phyloP scores from a whole-genome alignment of 73 alveolate species.

The Paramecium octaurelia region DNA sequence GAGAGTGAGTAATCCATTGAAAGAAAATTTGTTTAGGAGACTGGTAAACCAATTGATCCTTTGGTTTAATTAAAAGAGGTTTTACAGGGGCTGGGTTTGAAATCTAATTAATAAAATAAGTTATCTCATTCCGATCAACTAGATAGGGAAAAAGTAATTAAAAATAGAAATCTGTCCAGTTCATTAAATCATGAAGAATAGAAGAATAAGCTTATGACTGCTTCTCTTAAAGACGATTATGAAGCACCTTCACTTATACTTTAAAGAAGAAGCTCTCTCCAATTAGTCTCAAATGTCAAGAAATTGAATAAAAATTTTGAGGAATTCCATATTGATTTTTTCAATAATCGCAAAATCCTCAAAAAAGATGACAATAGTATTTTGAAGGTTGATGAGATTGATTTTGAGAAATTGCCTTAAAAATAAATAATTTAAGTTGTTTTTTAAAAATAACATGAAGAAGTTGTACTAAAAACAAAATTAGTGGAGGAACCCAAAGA shows the following conservation, averaged over 20 bases:
- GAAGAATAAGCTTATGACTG: not conserved
- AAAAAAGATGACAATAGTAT: slow-evolving; percentile 21
- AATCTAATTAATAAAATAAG: not conserved
- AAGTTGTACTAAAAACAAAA: not conserved
- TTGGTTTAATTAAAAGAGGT: not conserved
- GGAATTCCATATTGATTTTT: not conserved
- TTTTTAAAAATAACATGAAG: not conserved
- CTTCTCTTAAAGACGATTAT: not conserved
- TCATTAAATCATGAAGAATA: not conserved
- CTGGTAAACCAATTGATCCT: not conserved
- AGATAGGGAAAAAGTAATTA: not conserved
- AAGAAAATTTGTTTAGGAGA: not conserved
- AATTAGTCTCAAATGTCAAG: not conserved
- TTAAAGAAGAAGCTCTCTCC: not conserved
- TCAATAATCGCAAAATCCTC: not conserved
- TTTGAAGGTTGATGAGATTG: slow-evolving; percentile 22
- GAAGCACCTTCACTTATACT: not conserved
- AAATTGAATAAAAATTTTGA: not conserved
- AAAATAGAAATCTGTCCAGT: not conserved
- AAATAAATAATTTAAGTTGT: not conserved
- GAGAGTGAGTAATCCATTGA: not conserved
- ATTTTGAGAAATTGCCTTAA: not conserved
- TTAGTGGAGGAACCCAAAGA: not conserved
- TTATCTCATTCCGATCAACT: not conserved
- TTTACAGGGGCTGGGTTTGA: not conserved